A percentile compares a stretch with the other conserved stretches of the same genome.
These are phyloP conservation scores for Macadamia tetraphylla DNA, from an alignment of 164 flowering plant genomes.

Conservation along the genomic window DNA sequence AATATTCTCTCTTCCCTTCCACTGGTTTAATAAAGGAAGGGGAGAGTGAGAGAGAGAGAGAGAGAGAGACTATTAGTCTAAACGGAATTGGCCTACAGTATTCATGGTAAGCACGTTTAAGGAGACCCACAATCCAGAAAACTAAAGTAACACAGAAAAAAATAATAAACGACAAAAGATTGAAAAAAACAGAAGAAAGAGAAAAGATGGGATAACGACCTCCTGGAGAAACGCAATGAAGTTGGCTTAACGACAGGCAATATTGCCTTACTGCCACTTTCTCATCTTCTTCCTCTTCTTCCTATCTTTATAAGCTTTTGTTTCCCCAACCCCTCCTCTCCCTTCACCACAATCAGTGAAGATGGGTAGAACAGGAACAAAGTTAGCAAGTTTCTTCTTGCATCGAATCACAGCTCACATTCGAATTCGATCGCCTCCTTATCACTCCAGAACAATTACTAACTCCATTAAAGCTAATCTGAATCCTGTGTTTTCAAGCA, in stretches of 20 bases:
- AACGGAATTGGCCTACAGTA: conserved; percentile 20
- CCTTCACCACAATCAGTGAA: neutral
- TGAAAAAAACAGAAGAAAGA: conserved; percentile 1
- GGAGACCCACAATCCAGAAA: conserved; percentile 17
- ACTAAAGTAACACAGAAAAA: conserved; percentile 7
- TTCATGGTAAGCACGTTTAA: conserved; percentile 40
- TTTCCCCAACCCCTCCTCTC: neutral
- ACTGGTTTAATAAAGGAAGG: neutral
- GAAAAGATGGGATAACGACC: neutral
- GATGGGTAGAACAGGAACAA: conserved; percentile 43
- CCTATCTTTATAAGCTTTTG: neutral
- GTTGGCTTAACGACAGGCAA: neutral
- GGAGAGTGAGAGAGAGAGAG: too few relatives aligned
- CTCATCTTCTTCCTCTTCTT: conserved; percentile 4
- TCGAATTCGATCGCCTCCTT: conserved; percentile 51
- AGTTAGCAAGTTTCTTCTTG: conserved; percentile 50
- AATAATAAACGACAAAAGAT: conserved; percentile 11
- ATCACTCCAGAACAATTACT: conserved; percentile 27
- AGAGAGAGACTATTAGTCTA: neutral
- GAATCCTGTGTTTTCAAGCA: conserved; percentile 4
- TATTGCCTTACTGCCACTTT: neutral
- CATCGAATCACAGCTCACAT: conserved; percentile 50
- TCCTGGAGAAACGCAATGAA: conserved; percentile 6
- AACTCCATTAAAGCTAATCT: conserved; percentile 16
- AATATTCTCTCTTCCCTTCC: neutral